Evolutionary conservation across 139 green algal genomes (phyloP).

Genomic region (Mesotaenium endlicherianum): DNA sequence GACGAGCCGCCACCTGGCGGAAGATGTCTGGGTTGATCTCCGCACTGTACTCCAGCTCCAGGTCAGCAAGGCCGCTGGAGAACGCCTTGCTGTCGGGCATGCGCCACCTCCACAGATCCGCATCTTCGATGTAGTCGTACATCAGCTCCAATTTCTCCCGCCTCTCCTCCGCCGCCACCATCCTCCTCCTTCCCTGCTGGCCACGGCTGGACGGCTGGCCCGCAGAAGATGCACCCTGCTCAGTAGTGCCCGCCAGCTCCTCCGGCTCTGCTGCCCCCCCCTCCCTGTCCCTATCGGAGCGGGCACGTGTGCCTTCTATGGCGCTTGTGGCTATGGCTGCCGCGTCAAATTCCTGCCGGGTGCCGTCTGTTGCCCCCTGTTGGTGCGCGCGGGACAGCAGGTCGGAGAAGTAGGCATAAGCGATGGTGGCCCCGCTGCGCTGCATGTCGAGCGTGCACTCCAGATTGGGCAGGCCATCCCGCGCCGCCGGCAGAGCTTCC

Average conservation of each 20-base stretch:
- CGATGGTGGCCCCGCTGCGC: slow-evolving; percentile 61
- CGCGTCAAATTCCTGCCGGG: neutral
- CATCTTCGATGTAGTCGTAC: slow-evolving; percentile 64
- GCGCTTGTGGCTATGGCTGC: neutral
- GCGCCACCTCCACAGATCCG: slow-evolving; percentile 64
- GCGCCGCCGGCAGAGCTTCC: slow-evolving; percentile 43
- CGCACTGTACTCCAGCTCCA: slow-evolving; percentile 60
- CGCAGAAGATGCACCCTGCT: neutral
- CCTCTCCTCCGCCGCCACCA: neutral
- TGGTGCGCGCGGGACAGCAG: neutral
- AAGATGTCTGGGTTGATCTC: slow-evolving; percentile 57
- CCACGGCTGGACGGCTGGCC: neutral
- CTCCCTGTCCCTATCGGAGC: neutral
- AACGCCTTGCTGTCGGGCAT: slow-evolving; percentile 61
- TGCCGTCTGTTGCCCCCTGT: neutral
- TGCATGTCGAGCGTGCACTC: slow-evolving; percentile 63
- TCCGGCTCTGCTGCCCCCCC: neutral
- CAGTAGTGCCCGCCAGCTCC: neutral
- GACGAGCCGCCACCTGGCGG: no score
- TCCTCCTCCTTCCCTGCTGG: neutral
- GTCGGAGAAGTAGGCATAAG: slow-evolving; percentile 62
- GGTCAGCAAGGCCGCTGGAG: slow-evolving; percentile 40
- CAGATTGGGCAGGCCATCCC: slow-evolving; percentile 38
- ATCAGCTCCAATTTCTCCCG: slow-evolving; percentile 9
- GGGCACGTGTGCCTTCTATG: no score